phyloP scores from a whole-genome alignment of 1,284 basidiomycete species.

The Naganishia sp. region DNA sequence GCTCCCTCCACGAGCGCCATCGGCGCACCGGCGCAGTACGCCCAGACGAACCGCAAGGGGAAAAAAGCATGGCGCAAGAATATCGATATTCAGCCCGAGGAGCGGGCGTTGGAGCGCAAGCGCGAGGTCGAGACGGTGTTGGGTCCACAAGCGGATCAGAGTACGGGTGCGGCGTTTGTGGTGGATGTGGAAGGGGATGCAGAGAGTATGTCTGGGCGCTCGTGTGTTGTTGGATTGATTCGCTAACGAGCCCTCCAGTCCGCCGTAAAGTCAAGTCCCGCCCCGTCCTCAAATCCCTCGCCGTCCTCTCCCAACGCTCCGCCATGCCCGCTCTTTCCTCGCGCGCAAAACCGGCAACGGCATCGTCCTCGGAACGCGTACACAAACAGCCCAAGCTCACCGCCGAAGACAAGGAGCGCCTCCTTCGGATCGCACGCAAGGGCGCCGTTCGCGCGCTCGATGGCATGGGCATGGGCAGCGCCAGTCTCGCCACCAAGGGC shows the following conservation, averaged over 20 bases:
- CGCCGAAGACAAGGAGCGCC: constrained; percentile 68
- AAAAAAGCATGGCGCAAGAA: constrained; percentile 93
- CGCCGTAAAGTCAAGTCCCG: constrained; percentile 49
- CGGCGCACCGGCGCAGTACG: constrained; percentile 67
- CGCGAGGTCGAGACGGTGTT: constrained; percentile 74
- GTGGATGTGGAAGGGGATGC: constrained; percentile 78
- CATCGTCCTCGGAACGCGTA: constrained; percentile 39
- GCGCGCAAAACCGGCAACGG: constrained; percentile 37
- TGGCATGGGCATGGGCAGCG: constrained; percentile 39
- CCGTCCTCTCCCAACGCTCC: constrained; percentile 79
- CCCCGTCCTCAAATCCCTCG: constrained; percentile 58
- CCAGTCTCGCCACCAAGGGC: constrained; percentile 29
- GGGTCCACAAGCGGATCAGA: constrained; percentile 62
- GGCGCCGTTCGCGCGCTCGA: constrained; percentile 63
- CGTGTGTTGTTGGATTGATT: no score
- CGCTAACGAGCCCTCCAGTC: constrained; percentile 53
- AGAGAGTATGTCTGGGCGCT: constrained; percentile 32
- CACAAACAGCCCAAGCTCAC: constrained; percentile 54
- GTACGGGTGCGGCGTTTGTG: constrained; percentile 72
- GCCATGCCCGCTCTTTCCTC: constrained; percentile 79
- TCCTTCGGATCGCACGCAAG: constrained; percentile 72
- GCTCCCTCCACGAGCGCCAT: constrained; percentile 28
- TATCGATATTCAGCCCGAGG: constrained; percentile 74
- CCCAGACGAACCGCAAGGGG: constrained; percentile 78
- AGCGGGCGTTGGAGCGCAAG: constrained; percentile 69